Base-by-base conservation (phyloP, 345 rosid genomes). In the Aegle marmelos region DNA sequence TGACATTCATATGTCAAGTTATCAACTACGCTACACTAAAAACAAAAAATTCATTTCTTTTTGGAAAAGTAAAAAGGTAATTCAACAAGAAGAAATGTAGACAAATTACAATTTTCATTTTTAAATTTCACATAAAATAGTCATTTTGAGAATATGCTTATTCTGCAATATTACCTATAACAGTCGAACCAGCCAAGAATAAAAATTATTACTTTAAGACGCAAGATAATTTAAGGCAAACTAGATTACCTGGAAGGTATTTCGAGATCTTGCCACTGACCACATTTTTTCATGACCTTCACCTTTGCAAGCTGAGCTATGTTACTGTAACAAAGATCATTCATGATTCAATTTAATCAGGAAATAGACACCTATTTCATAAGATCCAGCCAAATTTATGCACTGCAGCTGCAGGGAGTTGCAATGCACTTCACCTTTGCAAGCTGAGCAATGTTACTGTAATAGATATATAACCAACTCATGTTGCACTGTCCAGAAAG, bases 261-360 rank as follows among this genome's bases (percentile, higher is more conserved):
- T 39, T 71, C 76, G 9, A 95, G 98, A 64, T 90, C 93, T 41
- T 90, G 74, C 97, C 98, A 94, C 69, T 88, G 73, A 73, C 93
- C 92, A 65, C 82, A 83, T 61, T 65, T 84, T 75, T 88, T 89
- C 92, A 91, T 89, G 86, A 90, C 70, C 87, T 90, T 91, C 80
- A 95, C 98, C 84, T 89, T 89, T 4, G 93, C 90, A 69, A 95
- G 91, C 78, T 94, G 94, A 57, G 97, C 93, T 82, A 95, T 88
- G 83, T 93, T 93, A 88, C 98, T 92, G 85, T 79, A 81, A 66
- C 36, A 69, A 77, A 36, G 77, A 80, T 76, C 82, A 74, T 34
- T 16, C 50, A 56, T 21, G 7, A 80, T 60, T 30, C 56, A 81
- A 70, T 48, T 64, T 60, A 67, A 21, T 45, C 31, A 73, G 65